These are phyloP conservation scores for Paraconiothyrium brasiliense DNA, from an alignment of 2,329 filamentous ascomycete genomes.

Conservation along the genomic window DNA sequence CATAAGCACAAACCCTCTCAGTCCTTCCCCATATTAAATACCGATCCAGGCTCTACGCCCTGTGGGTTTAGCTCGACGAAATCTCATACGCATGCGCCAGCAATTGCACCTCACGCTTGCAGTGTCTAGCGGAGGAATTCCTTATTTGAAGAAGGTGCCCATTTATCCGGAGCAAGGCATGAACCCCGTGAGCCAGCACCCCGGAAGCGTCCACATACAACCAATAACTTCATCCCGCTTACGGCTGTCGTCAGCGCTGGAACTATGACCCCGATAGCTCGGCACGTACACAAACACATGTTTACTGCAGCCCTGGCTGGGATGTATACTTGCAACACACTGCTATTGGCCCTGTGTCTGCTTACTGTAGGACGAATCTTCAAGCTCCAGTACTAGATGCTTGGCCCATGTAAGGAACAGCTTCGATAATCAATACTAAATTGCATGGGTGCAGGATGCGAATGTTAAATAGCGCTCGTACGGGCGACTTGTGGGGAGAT, in stretches of 20 bases:
- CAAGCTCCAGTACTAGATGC: not conserved
- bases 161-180: slow-evolving; percentile 16
- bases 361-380: slow-evolving; percentile 1
- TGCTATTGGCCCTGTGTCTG: slow-evolving; percentile 6
- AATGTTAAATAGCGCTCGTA: slow-evolving; percentile 14
- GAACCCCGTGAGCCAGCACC: not conserved
- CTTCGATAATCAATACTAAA: not conserved
- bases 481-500: not conserved
- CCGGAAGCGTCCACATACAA: not conserved
- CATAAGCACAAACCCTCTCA: not conserved
- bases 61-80: not conserved
- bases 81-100: not conserved
- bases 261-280: slow-evolving; percentile 6
- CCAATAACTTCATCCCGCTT: not conserved
- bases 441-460: not conserved
- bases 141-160: not conserved
- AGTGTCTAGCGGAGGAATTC: not conserved
- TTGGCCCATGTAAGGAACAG: slow-evolving; percentile 12
- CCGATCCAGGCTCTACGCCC: slow-evolving; percentile 7
- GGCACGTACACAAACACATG: not conserved
- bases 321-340: not conserved
- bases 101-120: not conserved
- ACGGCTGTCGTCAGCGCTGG: slow-evolving; percentile 3
- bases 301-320: not conserved
- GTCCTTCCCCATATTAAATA: not conserved